Percentiles rank a stretch among this genome's conserved stretches.
Evolutionary conservation across 2,329 filamentous ascomycete genomes (phyloP).

Genomic region (Exophiala xenobiotica): DNA sequence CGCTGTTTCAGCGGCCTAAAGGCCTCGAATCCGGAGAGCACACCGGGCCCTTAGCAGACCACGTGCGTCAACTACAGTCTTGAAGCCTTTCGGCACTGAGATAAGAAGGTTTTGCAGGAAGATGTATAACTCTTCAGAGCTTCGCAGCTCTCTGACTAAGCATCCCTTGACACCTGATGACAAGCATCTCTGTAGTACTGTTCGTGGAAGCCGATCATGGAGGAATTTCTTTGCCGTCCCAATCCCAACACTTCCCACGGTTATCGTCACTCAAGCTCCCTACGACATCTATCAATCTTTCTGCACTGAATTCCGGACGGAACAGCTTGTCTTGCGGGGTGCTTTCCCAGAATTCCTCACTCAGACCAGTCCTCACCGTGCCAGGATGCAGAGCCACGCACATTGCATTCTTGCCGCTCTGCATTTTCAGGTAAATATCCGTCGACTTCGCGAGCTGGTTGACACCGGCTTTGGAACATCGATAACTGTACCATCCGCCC

Average conservation of each 20-base stretch:
- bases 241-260: constrained; percentile 36
- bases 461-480: constrained; percentile 72
- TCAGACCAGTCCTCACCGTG: constrained; percentile 74
- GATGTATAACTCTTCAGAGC: too few relatives aligned
- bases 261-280: constrained; percentile 54
- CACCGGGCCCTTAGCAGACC: too few relatives aligned
- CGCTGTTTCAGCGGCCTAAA: too few relatives aligned
- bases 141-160: constrained; percentile 1
- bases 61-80: too few relatives aligned
- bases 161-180: too few relatives aligned
- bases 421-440: constrained; percentile 63
- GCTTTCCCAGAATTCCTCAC: constrained; percentile 67
- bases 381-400: constrained; percentile 74
- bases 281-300: constrained; percentile 62
- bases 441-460: constrained; percentile 70
- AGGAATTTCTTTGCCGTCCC: constrained; percentile 27
- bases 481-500: constrained; percentile 82
- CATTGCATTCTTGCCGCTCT: constrained; percentile 62
- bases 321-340: constrained; percentile 65
- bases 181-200: neutral
- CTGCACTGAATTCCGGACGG: constrained; percentile 63
- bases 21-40: too few relatives aligned
- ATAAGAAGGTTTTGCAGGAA: too few relatives aligned
- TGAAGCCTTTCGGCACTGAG: too few relatives aligned
- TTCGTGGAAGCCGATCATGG: constrained; percentile 10